Conservation (phyloP, 139 green algal genomes). For the Picochlorum sp. region DNA sequence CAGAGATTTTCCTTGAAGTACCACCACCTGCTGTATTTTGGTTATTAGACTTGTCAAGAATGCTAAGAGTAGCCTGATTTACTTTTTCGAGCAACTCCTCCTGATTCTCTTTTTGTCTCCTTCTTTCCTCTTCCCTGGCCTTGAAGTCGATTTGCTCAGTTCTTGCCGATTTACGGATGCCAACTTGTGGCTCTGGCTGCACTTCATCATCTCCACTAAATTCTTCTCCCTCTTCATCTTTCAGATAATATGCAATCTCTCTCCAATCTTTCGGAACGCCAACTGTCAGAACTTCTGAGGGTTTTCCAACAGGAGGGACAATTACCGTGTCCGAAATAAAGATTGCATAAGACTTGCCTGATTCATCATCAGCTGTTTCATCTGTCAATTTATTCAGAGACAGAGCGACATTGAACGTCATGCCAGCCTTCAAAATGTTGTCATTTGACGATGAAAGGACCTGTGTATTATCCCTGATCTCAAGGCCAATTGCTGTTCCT, state of each 20-base stretch:
- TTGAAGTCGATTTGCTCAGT: slow-evolving; percentile 72
- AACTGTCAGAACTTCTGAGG: slow-evolving; percentile 56
- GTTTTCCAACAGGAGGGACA: slow-evolving; percentile 32
- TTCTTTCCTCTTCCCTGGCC: slow-evolving; percentile 50
- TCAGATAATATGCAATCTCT: slow-evolving; percentile 59
- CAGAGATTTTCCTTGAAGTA: slow-evolving; percentile 32
- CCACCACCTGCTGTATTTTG: not conserved
- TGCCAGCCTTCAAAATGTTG: slow-evolving; percentile 31
- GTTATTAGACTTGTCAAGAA: slow-evolving; percentile 17
- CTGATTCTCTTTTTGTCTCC: slow-evolving; percentile 64
- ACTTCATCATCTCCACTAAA: slow-evolving; percentile 27
- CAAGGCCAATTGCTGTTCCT: slow-evolving; percentile 85
- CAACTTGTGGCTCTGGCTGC: slow-evolving; percentile 20
- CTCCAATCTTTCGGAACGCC: slow-evolving; percentile 43
- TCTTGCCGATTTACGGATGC: slow-evolving; percentile 39
- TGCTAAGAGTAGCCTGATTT: slow-evolving; percentile 74
- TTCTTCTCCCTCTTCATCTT: slow-evolving; percentile 37
- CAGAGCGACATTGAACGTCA: slow-evolving; percentile 65
- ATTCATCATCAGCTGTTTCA: slow-evolving; percentile 14
- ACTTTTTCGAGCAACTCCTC: slow-evolving; percentile 68
- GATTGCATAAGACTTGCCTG: slow-evolving; percentile 43
- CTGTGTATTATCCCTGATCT: slow-evolving; percentile 58
- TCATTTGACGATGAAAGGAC: slow-evolving; percentile 48
- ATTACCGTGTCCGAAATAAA: slow-evolving; percentile 88
- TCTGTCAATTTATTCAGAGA: slow-evolving; percentile 14